Conservation (phyloP, 768 basidiomycete genomes). For the Boletellus ananiceps region DNA sequence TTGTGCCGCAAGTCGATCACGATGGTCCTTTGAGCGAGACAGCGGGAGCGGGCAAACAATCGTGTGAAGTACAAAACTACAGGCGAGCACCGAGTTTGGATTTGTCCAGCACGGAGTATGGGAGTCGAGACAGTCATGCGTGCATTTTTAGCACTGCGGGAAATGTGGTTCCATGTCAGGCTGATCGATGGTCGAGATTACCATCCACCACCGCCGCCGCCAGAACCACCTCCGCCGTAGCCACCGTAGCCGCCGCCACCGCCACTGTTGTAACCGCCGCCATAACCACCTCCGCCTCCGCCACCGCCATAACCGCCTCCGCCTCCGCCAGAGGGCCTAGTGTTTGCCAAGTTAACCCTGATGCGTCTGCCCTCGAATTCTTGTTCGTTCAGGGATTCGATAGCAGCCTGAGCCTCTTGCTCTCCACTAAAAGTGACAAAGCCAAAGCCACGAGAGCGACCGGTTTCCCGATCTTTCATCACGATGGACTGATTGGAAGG, state of each 20-base stretch:
- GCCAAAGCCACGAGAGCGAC: slow-evolving; percentile 55
- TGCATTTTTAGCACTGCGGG: slow-evolving; percentile 6
- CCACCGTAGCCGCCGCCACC: slow-evolving; percentile 12
- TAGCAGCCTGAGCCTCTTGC: slow-evolving; percentile 42
- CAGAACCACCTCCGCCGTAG: slow-evolving; percentile 7
- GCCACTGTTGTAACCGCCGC: slow-evolving; percentile 10
- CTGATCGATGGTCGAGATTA: slow-evolving; percentile 5
- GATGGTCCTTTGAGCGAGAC: no score
- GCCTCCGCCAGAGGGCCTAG: slow-evolving; percentile 27
- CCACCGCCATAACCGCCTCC: slow-evolving; percentile 28
- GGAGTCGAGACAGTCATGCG: slow-evolving; percentile 7
- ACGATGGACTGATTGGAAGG: slow-evolving; percentile 27
- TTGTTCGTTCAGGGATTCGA: slow-evolving; percentile 43
- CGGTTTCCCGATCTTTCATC: slow-evolving; percentile 51
- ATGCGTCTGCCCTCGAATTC: slow-evolving; percentile 52
- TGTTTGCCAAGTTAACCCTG: slow-evolving; percentile 44
- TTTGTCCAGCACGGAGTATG: neutral
- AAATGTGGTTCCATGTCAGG: neutral
- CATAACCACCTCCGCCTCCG: slow-evolving; percentile 11
- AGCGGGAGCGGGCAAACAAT: no score
- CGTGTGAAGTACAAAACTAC: neutral
- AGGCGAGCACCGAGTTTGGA: slow-evolving; percentile 8
- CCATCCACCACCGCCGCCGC: slow-evolving; percentile 1
- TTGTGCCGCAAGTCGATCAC: no score
- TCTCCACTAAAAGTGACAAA: slow-evolving; percentile 41